Base-by-base conservation (phyloP, 2,329 filamentous ascomycete species). In the Cladophialophora chaetospira region DNA sequence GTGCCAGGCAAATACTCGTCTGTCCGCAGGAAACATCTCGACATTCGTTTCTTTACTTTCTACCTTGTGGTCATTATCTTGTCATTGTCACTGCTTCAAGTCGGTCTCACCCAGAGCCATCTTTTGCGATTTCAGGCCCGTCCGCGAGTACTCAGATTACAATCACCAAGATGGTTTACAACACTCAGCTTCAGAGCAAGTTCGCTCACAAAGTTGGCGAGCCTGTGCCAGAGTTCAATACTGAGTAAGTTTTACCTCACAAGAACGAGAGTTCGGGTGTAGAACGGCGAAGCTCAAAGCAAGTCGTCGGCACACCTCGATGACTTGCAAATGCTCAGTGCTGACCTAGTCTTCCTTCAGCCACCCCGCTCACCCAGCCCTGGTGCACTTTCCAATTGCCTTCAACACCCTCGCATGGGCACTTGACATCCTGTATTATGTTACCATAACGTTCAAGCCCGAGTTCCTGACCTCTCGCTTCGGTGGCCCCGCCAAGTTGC, bases 331-430 rank as follows among this genome's bases (percentile, higher is more conserved):
- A 13, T 11, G 5, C 21, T n/a, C 49, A 47, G 9, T 35, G 43
- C 44, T 60, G 31, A 48, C 40, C 2, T 40, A 31, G n/a, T n/a
- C n/a, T n/a, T 15, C 17, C 3, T 38, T 26, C 44, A 66, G 64
- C 17, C 51, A 56, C 29, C 64, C 64, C 19, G 43, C 36, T n/a
- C 64, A 66, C 50, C 63, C 64, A 44, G 64, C 59, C 25, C 28
- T 65, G 19, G 60, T 66, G 6, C 64, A 66, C 56, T 66, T 66
- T 48, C 64, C 64, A 19, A 66, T 66, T 48, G 64, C 63, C 49
- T 65, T 66, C 56, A 65, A 64, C 62, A 58, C 47, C n/a, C 59
- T 65, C 47, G 55, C 63, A 11, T 66, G 64, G 64, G 59, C 54
- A 36, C 60, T 66, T 11, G 64, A 66, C 58, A 63, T 66, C 40